Conservation (phyloP, 2,329 filamentous ascomycete species). For the Phialocephala subalpina region DNA sequence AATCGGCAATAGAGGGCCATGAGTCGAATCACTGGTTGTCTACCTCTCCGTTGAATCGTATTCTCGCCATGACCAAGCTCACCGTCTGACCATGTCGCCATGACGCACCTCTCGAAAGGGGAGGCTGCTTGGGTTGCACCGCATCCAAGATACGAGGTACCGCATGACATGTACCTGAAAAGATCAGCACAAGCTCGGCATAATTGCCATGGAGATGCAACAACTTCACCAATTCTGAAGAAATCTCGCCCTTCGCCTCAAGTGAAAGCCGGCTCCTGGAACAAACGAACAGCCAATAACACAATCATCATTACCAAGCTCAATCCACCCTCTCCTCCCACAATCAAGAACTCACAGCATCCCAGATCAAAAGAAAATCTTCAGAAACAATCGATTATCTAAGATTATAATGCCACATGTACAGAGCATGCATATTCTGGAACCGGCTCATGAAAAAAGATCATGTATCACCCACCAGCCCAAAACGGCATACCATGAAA, state of each 20-base stretch:
- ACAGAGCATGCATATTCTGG: background rate
- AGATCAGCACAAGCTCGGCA: background rate
- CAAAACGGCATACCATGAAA: constrained; percentile 6
- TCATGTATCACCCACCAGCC: constrained; percentile 4
- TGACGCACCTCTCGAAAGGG: background rate
- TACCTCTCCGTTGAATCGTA: background rate
- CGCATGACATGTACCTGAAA: background rate
- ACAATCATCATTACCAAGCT: background rate
- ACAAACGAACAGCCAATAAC: background rate
- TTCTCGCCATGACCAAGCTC: background rate
- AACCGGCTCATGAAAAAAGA: background rate
- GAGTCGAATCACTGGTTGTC: no score
- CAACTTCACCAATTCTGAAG: background rate
- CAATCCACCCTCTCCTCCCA: background rate
- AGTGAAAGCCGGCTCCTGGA: background rate
- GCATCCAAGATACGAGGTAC: background rate
- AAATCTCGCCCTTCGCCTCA: background rate
- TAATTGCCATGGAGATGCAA: background rate
- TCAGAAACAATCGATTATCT: constrained; percentile 21
- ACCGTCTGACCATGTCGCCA: background rate
- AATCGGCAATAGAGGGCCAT: no score
- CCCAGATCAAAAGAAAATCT: background rate
- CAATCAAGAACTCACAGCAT: background rate
- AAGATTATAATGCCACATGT: constrained; percentile 22
- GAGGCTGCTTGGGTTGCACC: background rate